Base-by-base conservation (phyloP, 2,329 filamentous ascomycete species). In the Cladobotryum protrusum region DNA sequence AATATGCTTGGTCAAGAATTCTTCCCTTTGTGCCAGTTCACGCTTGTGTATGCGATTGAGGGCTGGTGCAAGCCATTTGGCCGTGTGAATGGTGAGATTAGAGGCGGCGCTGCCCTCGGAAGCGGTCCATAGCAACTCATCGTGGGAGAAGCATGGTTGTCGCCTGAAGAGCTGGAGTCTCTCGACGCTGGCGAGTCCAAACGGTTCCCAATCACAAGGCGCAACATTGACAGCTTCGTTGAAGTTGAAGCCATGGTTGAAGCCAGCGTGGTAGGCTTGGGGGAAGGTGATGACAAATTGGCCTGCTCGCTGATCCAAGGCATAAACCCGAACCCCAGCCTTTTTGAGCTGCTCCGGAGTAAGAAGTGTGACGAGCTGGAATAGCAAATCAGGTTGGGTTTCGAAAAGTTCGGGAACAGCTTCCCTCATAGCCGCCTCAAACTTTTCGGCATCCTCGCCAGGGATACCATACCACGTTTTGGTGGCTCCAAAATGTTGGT, bases 381-480 rank as follows among this genome's bases (percentile, higher is more conserved):
- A 99, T 3, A 99, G 76, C 7, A 99, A 78, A 69, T 99, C 93
- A 0, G 93, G 93, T 59, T 99, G 93, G 0, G 90, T 95, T 69
- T 97, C 93, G 59, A 99, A 99, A 1, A 99, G 74, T 63, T 99
- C 93, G 0, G 93, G 93, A 0, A 99, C 91, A 2, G 93, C 91
- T 62, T 95, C 88, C 42, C 83, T 83, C 92, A 99, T 97, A 1
- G 93, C 93, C 49, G 86, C 80, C 69, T 99, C 93, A 52, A 99
- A 99, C 58, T 93, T 95, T 61, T 93, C 87, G 0, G 91, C 89
- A 65, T 97, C 93, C 40, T 89, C 87, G 13, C 87, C 92, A 0
- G 93, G 93, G 57, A 99, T 96, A 3, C 93, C 93, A 61, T 99
- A 99, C 93, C 93, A 99, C 0, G 93, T 99, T 72, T 99, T 99